Percentiles rank a stretch among this genome's conserved stretches.
Evolutionary conservation across 805 yeast genomes (phyloP).

Genomic region (Metschnikowia anglica): DNA sequence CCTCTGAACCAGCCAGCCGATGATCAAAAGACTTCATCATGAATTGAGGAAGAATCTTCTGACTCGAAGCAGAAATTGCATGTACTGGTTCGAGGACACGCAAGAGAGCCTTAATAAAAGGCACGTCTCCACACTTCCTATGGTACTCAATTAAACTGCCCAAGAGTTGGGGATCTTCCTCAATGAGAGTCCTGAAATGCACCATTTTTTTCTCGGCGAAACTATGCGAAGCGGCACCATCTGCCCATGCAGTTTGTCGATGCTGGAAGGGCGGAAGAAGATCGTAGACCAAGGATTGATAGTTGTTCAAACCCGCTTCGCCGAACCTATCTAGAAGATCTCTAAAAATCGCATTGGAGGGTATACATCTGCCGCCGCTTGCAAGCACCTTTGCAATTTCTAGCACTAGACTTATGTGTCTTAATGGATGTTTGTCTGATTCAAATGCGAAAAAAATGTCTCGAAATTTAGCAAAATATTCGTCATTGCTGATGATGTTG

Average conservation of each 20-base stretch:
- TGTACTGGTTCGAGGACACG: constrained; percentile 24
- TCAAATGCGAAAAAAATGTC: constrained; percentile 20
- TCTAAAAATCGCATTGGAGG: constrained; percentile 26
- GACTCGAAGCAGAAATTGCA: neutral
- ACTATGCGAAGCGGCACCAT: constrained; percentile 3
- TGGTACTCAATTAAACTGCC: constrained; percentile 29
- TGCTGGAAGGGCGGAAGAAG: constrained; percentile 26
- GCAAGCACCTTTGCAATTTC: constrained; percentile 15
- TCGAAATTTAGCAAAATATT: constrained; percentile 24
- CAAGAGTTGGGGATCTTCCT: constrained; percentile 32
- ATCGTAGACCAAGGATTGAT: constrained; percentile 30
- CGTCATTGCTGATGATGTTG: constrained; percentile 20
- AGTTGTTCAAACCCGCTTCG: constrained; percentile 22
- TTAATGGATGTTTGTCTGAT: constrained; percentile 8
- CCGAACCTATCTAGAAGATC: constrained; percentile 29
- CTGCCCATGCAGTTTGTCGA: constrained; percentile 25
- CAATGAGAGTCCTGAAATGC: constrained; percentile 27
- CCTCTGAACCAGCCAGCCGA: neutral
- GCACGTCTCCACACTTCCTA: constrained; percentile 20
- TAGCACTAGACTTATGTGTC: constrained; percentile 13
- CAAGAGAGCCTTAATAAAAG: constrained; percentile 27
- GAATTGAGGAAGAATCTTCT: constrained; percentile 20
- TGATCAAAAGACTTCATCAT: constrained; percentile 10
- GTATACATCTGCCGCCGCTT: constrained; percentile 21
- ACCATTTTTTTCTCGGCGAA: constrained; percentile 18